A percentile compares a stretch with the other conserved stretches of the same genome.
Conservation (phyloP, 306 rosid genomes). For the Potentilla sterilis region DNA sequence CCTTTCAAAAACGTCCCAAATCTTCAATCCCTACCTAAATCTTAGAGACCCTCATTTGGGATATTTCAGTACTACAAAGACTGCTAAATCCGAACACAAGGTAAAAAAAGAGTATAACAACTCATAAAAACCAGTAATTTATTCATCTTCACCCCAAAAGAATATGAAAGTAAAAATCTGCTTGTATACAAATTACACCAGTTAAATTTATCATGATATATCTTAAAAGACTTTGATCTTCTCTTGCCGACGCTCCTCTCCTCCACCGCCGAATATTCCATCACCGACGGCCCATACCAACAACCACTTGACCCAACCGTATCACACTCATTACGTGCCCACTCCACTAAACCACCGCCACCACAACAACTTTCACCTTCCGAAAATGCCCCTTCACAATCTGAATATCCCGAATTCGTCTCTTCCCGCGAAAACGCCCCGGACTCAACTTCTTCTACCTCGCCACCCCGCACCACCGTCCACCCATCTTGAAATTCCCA, state of each 20-base stretch:
- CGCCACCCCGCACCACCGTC: slow-evolving; percentile 49
- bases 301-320: slow-evolving; percentile 32
- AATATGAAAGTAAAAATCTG: slow-evolving; percentile 11
- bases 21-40: neutral
- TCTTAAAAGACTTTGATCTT: neutral
- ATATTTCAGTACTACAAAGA: neutral
- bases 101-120: neutral
- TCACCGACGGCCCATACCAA: slow-evolving; percentile 26
- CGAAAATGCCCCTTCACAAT: slow-evolving; percentile 17
- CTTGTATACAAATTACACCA: slow-evolving; percentile 16
- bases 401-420: slow-evolving; percentile 35
- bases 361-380: slow-evolving; percentile 23
- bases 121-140: neutral
- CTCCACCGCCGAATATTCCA: slow-evolving; percentile 10
- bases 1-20: neutral
- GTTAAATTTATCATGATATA: slow-evolving; percentile 11
- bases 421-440: slow-evolving; percentile 16
- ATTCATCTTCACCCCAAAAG: slow-evolving; percentile 9
- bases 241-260: slow-evolving; percentile 6
- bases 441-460: slow-evolving; percentile 7
- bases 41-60: neutral
- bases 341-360: slow-evolving; percentile 21
- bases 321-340: slow-evolving; percentile 12
- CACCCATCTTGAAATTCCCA: slow-evolving; percentile 72
- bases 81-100: neutral